phyloP scores from a whole-genome alignment of 345 rosid species.

The Eutrema heterophyllum region DNA sequence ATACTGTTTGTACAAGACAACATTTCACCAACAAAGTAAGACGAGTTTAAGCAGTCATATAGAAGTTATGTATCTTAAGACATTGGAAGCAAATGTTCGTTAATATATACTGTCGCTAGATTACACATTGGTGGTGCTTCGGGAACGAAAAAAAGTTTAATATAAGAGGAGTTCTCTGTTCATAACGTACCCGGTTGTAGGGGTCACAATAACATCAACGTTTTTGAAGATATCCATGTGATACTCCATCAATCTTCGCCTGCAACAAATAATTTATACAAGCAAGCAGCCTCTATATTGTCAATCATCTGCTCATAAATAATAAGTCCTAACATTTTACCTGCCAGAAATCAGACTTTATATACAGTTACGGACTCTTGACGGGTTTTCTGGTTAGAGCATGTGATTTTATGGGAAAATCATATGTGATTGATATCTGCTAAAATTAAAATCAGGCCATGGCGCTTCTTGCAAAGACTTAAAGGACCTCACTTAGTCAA shows the following conservation, averaged over 20 bases:
- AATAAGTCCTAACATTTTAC: background rate
- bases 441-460: background rate
- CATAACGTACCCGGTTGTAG: constrained; percentile 66
- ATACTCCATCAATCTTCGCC: constrained; percentile 73
- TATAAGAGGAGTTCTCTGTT: background rate
- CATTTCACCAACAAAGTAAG: background rate
- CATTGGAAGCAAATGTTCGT: background rate
- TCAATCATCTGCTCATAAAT: constrained; percentile 1
- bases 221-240: constrained; percentile 81
- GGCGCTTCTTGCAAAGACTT: background rate
- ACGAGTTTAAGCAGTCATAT: background rate
- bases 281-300: background rate
- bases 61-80: background rate
- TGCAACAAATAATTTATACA: constrained; percentile 30
- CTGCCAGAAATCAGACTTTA: background rate
- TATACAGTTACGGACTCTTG: background rate
- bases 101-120: background rate
- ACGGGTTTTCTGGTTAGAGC: background rate
- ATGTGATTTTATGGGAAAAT: background rate
- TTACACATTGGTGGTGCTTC: background rate
- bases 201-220: constrained; percentile 81
- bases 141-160: background rate
- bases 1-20: constrained; percentile 43
- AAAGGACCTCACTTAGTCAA: background rate
- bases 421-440: background rate